Percentiles rank a stretch among this genome's conserved stretches.
phyloP scores from a whole-genome alignment of 2,329 filamentous ascomycete genomes.

The Botrytis fragariae region DNA sequence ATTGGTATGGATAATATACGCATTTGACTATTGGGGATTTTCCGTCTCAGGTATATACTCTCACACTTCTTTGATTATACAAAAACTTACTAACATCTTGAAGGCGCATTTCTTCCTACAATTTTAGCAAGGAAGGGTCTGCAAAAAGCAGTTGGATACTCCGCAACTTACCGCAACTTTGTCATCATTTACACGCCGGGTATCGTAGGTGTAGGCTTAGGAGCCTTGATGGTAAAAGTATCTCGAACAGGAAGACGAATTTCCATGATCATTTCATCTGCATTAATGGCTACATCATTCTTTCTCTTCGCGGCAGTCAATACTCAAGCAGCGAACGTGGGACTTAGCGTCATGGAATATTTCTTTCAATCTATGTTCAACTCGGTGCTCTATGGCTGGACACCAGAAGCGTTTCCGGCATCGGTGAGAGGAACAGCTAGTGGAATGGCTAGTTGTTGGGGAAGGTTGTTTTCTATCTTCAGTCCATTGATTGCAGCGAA shows the following conservation, averaged over 20 bases:
- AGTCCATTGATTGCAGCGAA: slow-evolving; percentile 55
- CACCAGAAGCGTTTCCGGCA: slow-evolving; percentile 41
- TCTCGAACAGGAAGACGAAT: slow-evolving; percentile 33
- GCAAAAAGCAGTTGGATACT: slow-evolving; percentile 28
- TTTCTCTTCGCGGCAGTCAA: slow-evolving; percentile 34
- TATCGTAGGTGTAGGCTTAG: slow-evolving; percentile 35
- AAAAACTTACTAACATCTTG: slow-evolving; percentile 14
- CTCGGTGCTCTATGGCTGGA: slow-evolving; percentile 30
- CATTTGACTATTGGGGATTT: slow-evolving; percentile 51
- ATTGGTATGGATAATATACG: slow-evolving; percentile 50
- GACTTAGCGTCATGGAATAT: slow-evolving; percentile 37
- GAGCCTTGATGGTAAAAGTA: slow-evolving; percentile 25
- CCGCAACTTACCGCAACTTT: slow-evolving; percentile 39
- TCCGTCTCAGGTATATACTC: slow-evolving; percentile 41
- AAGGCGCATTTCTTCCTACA: slow-evolving; percentile 43
- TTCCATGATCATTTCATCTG: slow-evolving; percentile 34
- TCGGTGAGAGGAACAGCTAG: slow-evolving; percentile 51
- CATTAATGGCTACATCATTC: slow-evolving; percentile 34
- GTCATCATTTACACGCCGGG: slow-evolving; percentile 41
- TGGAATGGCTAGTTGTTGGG: slow-evolving; percentile 58
- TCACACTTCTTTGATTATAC: slow-evolving; percentile 25
- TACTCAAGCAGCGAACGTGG: slow-evolving; percentile 33
- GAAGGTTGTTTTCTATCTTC: slow-evolving; percentile 56
- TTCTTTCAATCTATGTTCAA: slow-evolving; percentile 37
- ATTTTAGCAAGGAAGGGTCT: slow-evolving; percentile 38